A percentile compares a stretch with the other conserved stretches of the same genome.
phyloP scores from a whole-genome alignment of 2,329 filamentous ascomycete species.

The Fusarium kyushuense region DNA sequence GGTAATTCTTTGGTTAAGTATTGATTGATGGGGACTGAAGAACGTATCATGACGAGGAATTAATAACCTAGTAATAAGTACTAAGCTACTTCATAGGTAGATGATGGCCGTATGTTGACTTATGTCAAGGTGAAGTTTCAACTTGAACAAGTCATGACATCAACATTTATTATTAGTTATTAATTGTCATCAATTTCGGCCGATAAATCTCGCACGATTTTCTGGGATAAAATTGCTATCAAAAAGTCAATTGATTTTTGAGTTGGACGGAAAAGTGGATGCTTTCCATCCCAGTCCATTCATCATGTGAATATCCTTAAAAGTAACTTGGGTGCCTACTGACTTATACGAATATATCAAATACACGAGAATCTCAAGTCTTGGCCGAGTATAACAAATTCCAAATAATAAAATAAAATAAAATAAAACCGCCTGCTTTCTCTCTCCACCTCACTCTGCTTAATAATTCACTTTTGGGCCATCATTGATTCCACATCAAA shows the following conservation, averaged over 20 bases:
- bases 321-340: neutral
- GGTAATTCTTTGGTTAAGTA: slow-evolving; percentile 20
- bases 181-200: slow-evolving; percentile 2
- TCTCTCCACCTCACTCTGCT: neutral
- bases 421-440: neutral
- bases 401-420: neutral
- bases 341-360: neutral
- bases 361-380: neutral
- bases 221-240: neutral
- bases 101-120: slow-evolving; percentile 3
- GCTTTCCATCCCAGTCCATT: neutral
- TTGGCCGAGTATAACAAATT: neutral
- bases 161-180: slow-evolving; percentile 21
- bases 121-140: slow-evolving; percentile 10
- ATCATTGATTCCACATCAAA: slow-evolving; percentile 11
- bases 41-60: slow-evolving; percentile 21
- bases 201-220: slow-evolving; percentile 13
- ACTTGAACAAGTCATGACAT: slow-evolving; percentile 39
- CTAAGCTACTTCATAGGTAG: neutral
- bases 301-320: slow-evolving; percentile 5
- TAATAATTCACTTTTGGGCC: neutral
- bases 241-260: neutral
- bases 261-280: slow-evolving; percentile 12
- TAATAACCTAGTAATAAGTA: neutral
- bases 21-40: neutral